phyloP scores from a whole-genome alignment of 1,139 yeast genomes.

The Hansenula sp. region DNA sequence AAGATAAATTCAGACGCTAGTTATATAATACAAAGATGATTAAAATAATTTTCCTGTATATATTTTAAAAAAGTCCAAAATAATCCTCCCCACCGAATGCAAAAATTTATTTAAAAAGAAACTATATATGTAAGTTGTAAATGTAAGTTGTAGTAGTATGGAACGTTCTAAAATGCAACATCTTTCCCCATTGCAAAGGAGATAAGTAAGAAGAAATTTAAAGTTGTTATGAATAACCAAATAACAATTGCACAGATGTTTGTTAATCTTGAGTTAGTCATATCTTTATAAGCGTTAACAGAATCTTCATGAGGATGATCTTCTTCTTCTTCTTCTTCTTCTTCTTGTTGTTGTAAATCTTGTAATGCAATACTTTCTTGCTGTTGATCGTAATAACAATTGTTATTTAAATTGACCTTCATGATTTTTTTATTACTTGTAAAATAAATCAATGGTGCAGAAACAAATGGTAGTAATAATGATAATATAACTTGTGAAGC shows the following conservation, averaged over 20 bases:
- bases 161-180: slow-evolving; percentile 29
- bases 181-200: slow-evolving; percentile 76
- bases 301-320: slow-evolving; percentile 2
- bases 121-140: neutral
- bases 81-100: neutral
- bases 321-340: slow-evolving; percentile 13
- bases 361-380: slow-evolving; percentile 13
- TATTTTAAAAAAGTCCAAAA: too few relatives aligned
- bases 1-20: neutral
- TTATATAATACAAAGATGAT: neutral
- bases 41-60: neutral
- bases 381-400: slow-evolving; percentile 8
- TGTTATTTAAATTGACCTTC: slow-evolving; percentile 37
- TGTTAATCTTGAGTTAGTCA: slow-evolving; percentile 56
- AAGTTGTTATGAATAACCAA: slow-evolving; percentile 70
- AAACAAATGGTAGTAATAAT: slow-evolving; percentile 65
- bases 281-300: slow-evolving; percentile 14
- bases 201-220: slow-evolving; percentile 71
- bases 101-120: neutral
- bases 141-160: neutral
- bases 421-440: slow-evolving; percentile 58
- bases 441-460: slow-evolving; percentile 72
- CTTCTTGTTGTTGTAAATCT: slow-evolving; percentile 2
- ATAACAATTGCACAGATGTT: slow-evolving; percentile 56
- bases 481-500: slow-evolving; percentile 74